Conservation (phyloP, 2,329 filamentous ascomycete species). For the Sclerotinia borealis region DNA sequence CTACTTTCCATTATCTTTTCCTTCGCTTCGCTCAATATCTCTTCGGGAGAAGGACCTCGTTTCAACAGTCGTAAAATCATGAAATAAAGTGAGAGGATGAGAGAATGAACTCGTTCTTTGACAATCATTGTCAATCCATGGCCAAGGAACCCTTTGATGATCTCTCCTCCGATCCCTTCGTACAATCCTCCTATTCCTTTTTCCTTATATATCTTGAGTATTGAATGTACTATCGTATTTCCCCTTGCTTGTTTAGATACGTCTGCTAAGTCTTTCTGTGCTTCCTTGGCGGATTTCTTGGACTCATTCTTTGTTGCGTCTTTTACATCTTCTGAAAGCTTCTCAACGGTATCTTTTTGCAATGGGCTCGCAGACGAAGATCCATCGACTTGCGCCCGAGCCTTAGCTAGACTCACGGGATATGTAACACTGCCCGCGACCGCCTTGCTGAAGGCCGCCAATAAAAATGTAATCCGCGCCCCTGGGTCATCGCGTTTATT, state of each 20-base stretch:
- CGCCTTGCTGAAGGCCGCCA: constrained; percentile 74
- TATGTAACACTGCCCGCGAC: constrained; percentile 73
- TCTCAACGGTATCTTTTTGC: constrained; percentile 26
- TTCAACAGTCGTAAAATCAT: constrained; percentile 46
- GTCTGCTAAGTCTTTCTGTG: constrained; percentile 8
- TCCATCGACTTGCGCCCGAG: constrained; percentile 55
- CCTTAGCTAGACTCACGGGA: constrained; percentile 80
- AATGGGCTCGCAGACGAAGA: constrained; percentile 39
- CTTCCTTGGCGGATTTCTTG: constrained; percentile 13
- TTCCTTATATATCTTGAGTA: constrained; percentile 49
- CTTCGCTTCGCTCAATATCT: constrained; percentile 35
- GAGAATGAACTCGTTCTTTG: constrained; percentile 69
- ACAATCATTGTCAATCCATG: constrained; percentile 84
- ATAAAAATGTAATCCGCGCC: constrained; percentile 51
- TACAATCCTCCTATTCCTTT: constrained; percentile 70
- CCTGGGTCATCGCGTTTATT: constrained; percentile 47
- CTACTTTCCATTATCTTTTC: constrained; percentile 17
- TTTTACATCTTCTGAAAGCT: constrained; percentile 28
- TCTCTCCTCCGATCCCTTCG: constrained; percentile 67
- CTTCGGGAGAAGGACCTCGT: constrained; percentile 38
- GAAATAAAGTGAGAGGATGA: constrained; percentile 69
- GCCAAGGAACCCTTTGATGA: constrained; percentile 77
- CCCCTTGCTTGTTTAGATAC: constrained; percentile 28
- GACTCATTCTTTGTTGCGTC: constrained; percentile 31
- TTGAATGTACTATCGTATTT: constrained; percentile 56